phyloP scores from a whole-genome alignment of 2,329 filamentous ascomycete genomes.

The Beauveria medogensis region DNA sequence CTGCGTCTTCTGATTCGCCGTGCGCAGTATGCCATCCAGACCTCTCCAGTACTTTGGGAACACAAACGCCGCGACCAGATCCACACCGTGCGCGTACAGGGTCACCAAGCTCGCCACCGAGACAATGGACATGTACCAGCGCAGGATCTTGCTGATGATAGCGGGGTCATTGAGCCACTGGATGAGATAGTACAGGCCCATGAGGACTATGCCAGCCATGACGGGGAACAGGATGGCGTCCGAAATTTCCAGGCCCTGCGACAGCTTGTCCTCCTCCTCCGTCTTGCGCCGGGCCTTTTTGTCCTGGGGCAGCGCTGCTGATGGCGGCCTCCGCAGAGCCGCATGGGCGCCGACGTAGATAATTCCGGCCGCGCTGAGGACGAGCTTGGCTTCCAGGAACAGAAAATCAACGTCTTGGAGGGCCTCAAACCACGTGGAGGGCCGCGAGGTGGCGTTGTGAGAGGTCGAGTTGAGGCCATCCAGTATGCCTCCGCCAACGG shows the following conservation, averaged over 20 bases:
- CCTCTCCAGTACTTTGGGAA: constrained; percentile 65
- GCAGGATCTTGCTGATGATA: constrained; percentile 73
- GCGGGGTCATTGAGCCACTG: constrained; percentile 79
- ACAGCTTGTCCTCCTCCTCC: constrained; percentile 42
- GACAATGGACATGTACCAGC: constrained; percentile 74
- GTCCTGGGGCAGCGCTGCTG: constrained; percentile 56
- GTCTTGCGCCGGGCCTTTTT: constrained; percentile 33
- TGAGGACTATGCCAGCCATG: constrained; percentile 62
- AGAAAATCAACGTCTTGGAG: constrained; percentile 33
- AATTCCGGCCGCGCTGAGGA: constrained; percentile 64
- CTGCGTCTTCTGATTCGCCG: constrained; percentile 33
- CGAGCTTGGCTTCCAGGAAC: constrained; percentile 38
- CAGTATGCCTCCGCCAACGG: constrained; percentile 15
- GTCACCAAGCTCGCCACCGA: constrained; percentile 70
- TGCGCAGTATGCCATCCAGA: constrained; percentile 33
- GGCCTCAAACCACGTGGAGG: constrained; percentile 22
- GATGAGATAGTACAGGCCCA: constrained; percentile 77
- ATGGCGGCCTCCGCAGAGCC: constrained; percentile 75
- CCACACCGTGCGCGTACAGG: constrained; percentile 63
- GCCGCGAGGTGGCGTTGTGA: constrained; percentile 16
- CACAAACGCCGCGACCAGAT: constrained; percentile 55
- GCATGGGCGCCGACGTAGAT: constrained; percentile 81
- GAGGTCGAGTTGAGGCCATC: constrained; percentile 25
- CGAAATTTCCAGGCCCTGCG: constrained; percentile 49
- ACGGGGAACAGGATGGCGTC: constrained; percentile 84